These are phyloP conservation scores for Plasmopara viticola DNA, from an alignment of 352 stramenopile species.

Conservation along the genomic window DNA sequence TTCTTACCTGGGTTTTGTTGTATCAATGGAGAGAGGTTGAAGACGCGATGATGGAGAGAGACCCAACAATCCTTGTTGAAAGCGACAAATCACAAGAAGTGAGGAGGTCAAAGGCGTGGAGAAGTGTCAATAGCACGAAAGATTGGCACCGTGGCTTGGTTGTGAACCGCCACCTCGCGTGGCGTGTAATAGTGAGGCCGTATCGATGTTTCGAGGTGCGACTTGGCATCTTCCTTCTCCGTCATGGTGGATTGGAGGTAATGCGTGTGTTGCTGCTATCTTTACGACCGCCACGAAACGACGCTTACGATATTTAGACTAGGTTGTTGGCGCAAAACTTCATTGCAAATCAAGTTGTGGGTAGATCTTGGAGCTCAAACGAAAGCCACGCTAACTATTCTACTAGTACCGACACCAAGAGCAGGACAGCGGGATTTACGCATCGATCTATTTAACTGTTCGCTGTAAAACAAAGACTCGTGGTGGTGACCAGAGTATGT, in stretches of 20 bases:
- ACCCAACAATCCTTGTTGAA: constrained; percentile 70
- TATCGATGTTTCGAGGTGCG: constrained; percentile 7
- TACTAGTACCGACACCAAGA: too few relatives aligned
- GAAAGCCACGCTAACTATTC: too few relatives aligned
- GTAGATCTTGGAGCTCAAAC: too few relatives aligned
- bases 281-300: not conserved
- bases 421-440: too few relatives aligned
- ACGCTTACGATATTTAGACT: not conserved
- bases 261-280: not conserved
- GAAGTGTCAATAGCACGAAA: not conserved
- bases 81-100: not conserved
- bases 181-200: constrained; percentile 58
- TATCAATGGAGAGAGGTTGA: constrained; percentile 82
- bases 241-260: constrained; percentile 7
- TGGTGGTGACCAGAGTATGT: too few relatives aligned
- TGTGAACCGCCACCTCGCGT: constrained; percentile 76
- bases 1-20: constrained; percentile 41
- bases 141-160: constrained; percentile 54
- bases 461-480: too few relatives aligned
- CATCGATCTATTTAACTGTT: too few relatives aligned
- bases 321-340: too few relatives aligned
- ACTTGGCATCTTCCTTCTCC: constrained; percentile 5
- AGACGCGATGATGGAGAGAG: constrained; percentile 63
- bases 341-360: too few relatives aligned
- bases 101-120: not conserved